Evolutionary conservation across 2,329 filamentous ascomycete species (phyloP).

Genomic region (Aspergillus sp.): DNA sequence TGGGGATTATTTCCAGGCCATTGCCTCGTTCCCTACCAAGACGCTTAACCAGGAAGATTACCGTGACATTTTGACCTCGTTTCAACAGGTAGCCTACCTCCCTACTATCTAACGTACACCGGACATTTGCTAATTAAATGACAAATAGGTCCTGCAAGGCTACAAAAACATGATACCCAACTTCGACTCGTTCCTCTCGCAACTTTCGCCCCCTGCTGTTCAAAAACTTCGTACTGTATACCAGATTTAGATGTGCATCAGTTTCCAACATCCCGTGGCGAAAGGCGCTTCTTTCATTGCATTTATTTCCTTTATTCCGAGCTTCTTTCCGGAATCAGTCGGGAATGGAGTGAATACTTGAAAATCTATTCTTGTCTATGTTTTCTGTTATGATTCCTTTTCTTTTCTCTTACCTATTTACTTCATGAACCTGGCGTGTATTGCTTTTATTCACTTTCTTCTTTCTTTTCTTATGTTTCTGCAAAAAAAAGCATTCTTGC

Average conservation of each 20-base stretch:
- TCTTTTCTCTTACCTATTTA: neutral
- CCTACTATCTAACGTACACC: neutral
- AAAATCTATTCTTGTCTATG: neutral
- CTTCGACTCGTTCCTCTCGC: slow-evolving; percentile 40
- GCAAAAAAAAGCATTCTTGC: too few species aligned
- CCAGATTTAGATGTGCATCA: slow-evolving; percentile 28
- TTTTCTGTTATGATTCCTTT: neutral
- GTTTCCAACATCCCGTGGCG: slow-evolving; percentile 1
- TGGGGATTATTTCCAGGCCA: slow-evolving; percentile 72
- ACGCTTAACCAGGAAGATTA: slow-evolving; percentile 56
- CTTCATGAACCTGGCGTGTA: slow-evolving; percentile 6
- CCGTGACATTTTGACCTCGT: slow-evolving; percentile 59
- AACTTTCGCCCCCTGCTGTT: slow-evolving; percentile 32
- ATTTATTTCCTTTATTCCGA: neutral
- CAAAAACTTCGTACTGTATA: slow-evolving; percentile 39
- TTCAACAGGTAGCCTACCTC: slow-evolving; percentile 60
- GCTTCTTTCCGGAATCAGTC: neutral
- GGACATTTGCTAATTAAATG: too few species aligned
- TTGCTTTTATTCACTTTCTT: slow-evolving; percentile 1
- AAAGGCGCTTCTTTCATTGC: slow-evolving; percentile 3
- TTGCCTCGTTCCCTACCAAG: slow-evolving; percentile 63
- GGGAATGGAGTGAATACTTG: neutral
- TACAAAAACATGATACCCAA: slow-evolving; percentile 44
- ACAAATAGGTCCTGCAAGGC: slow-evolving; percentile 36
- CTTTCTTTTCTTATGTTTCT: neutral